Conservation (phyloP, 2,329 filamentous ascomycete genomes). For the Penicillium sp. region DNA sequence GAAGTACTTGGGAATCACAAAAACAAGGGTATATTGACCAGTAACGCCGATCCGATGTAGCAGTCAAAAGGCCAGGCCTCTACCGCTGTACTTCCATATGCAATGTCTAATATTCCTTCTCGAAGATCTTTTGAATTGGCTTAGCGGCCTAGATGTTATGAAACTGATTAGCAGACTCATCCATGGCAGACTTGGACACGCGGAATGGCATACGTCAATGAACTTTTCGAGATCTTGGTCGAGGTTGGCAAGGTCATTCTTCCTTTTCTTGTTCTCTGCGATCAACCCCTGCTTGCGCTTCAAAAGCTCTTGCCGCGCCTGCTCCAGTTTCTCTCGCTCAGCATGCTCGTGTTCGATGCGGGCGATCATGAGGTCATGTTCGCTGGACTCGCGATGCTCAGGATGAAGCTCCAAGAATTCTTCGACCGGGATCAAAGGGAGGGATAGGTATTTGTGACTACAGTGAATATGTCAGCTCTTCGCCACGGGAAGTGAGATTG, state of each 20-base stretch:
- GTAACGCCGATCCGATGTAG: slow-evolving; percentile 22
- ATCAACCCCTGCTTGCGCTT: slow-evolving; percentile 69
- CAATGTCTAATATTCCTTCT: slow-evolving; percentile 58
- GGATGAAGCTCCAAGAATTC: slow-evolving; percentile 77
- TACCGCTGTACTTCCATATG: neutral
- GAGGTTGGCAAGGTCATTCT: slow-evolving; percentile 85
- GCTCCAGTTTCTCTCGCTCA: slow-evolving; percentile 80
- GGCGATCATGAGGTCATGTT: slow-evolving; percentile 81
- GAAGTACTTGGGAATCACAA: neutral
- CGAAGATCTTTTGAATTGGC: slow-evolving; percentile 81
- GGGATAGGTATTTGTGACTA: slow-evolving; percentile 74
- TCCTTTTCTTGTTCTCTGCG: slow-evolving; percentile 82
- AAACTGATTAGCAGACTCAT: slow-evolving; percentile 8
- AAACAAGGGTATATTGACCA: slow-evolving; percentile 26
- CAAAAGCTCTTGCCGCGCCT: slow-evolving; percentile 72
- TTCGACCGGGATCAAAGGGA: slow-evolving; percentile 79
- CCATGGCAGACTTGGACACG: neutral
- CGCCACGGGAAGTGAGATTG: neutral
- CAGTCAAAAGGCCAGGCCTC: slow-evolving; percentile 6
- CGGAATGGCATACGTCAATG: slow-evolving; percentile 65
- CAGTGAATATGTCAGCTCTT: slow-evolving; percentile 4
- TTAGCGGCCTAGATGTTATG: slow-evolving; percentile 65
- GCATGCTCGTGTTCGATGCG: slow-evolving; percentile 87
- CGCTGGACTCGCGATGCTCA: slow-evolving; percentile 67
- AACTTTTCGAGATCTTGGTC: slow-evolving; percentile 93